These are phyloP conservation scores for Penicillium palitans DNA, from an alignment of 2,329 filamentous ascomycete species.

Conservation along the genomic window DNA sequence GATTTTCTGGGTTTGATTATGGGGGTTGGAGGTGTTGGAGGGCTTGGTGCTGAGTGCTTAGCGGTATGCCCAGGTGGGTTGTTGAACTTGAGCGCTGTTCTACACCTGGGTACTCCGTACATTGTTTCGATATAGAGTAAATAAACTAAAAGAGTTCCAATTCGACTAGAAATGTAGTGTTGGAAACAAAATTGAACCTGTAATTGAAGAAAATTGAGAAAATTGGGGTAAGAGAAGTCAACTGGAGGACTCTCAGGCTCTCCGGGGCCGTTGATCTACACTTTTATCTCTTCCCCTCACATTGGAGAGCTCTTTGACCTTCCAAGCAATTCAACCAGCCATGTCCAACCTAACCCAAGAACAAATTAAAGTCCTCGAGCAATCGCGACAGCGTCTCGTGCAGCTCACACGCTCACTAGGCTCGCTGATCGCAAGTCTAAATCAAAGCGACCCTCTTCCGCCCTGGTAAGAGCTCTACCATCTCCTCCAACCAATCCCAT, in stretches of 20 bases:
- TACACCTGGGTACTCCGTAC: too few relatives aligned
- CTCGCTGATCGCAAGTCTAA: conserved; percentile 62
- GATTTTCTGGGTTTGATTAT: background rate
- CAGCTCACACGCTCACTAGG: conserved; percentile 69
- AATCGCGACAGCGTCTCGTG: conserved; percentile 66
- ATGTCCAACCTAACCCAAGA: conserved; percentile 44
- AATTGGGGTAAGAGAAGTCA: background rate
- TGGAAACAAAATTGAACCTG: too few relatives aligned
- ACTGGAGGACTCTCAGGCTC: background rate
- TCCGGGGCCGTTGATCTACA: background rate
- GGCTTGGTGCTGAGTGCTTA: background rate
- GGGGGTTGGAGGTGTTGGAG: background rate
- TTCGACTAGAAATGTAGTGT: too few relatives aligned
- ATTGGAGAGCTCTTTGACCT: conserved; percentile 1
- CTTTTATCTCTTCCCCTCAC: conserved; percentile 6
- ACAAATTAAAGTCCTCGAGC: conserved; percentile 65
- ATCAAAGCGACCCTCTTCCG: conserved; percentile 65
- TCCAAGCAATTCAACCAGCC: background rate
- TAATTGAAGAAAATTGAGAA: background rate
- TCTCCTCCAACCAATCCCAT: background rate
- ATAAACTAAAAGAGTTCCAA: background rate
- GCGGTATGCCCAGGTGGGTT: too few relatives aligned
- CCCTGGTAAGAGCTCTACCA: conserved; percentile 55
- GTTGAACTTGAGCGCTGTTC: background rate
- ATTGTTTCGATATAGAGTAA: background rate